Evolutionary conservation across 345 rosid genomes (phyloP).

Genomic region (Toxicodendron radicans): DNA sequence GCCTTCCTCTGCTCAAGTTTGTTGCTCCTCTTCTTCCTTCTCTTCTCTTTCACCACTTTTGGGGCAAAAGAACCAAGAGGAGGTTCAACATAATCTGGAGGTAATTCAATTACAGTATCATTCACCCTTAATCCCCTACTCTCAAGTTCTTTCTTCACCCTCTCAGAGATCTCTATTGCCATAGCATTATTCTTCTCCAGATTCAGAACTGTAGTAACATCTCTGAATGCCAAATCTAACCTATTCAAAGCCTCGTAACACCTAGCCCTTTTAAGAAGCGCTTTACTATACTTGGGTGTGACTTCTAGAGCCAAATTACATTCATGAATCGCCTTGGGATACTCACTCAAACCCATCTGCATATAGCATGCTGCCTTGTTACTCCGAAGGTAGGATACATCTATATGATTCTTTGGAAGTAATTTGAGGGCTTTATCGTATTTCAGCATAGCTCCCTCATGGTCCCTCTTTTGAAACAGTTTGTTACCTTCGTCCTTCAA

Average conservation of each 20-base stretch:
- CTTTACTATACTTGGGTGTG: slow-evolving; percentile 66
- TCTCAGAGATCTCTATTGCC: slow-evolving; percentile 72
- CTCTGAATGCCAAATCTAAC: slow-evolving; percentile 74
- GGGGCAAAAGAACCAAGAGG: slow-evolving; percentile 32
- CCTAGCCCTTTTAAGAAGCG: slow-evolving; percentile 81
- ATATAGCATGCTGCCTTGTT: slow-evolving; percentile 88
- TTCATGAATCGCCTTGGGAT: slow-evolving; percentile 69
- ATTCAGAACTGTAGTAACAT: slow-evolving; percentile 59
- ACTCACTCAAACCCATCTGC: slow-evolving; percentile 78
- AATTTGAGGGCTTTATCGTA: slow-evolving; percentile 79
- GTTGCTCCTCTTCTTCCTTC: slow-evolving; percentile 39
- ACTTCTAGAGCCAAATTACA: slow-evolving; percentile 76
- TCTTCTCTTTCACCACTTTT: slow-evolving; percentile 43
- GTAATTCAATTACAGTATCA: slow-evolving; percentile 61
- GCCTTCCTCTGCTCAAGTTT: slow-evolving; percentile 37
- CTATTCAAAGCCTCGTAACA: slow-evolving; percentile 87
- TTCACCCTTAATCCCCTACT: slow-evolving; percentile 61
- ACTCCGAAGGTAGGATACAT: slow-evolving; percentile 65
- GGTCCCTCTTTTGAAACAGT: slow-evolving; percentile 77
- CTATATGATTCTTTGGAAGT: slow-evolving; percentile 68
- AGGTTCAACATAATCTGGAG: slow-evolving; percentile 73
- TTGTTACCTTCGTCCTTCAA: slow-evolving; percentile 85
- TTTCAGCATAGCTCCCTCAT: slow-evolving; percentile 66
- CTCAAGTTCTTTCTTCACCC: slow-evolving; percentile 58
- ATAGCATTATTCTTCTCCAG: slow-evolving; percentile 70